Percentiles rank a stretch among this genome's conserved stretches.
phyloP scores from a whole-genome alignment of 2,329 filamentous ascomycete species.

The Pestalotiopsis fici region DNA sequence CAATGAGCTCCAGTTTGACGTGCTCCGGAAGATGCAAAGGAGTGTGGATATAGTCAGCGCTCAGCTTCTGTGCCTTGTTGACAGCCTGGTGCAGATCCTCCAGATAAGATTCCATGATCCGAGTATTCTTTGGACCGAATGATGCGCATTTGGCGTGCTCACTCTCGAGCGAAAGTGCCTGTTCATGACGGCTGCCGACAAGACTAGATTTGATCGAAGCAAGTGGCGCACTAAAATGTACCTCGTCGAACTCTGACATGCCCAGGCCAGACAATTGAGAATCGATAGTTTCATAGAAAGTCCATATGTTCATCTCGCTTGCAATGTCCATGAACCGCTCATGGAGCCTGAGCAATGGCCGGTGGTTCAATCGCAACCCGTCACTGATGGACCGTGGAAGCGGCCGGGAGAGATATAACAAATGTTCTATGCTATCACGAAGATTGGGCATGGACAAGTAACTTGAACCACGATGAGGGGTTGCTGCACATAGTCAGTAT shows the following conservation, averaged over 20 bases:
- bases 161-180: constrained; percentile 53
- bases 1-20: constrained; percentile 58
- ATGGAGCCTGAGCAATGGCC: constrained; percentile 48
- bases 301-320: constrained; percentile 62
- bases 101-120: constrained; percentile 45
- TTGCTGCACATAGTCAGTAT: constrained; percentile 39
- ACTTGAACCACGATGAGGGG: constrained; percentile 64
- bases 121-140: constrained; percentile 50
- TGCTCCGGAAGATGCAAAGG: constrained; percentile 51
- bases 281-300: constrained; percentile 64
- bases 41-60: constrained; percentile 37
- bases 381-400: constrained; percentile 52
- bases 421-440: constrained; percentile 51
- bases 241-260: constrained; percentile 36
- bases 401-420: constrained; percentile 52
- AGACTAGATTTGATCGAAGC: constrained; percentile 59
- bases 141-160: constrained; percentile 57
- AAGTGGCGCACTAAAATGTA: constrained; percentile 61
- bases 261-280: constrained; percentile 52
- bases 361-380: constrained; percentile 51
- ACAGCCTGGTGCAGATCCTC: constrained; percentile 36
- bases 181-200: constrained; percentile 51
- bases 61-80: constrained; percentile 36
- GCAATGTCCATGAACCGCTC: constrained; percentile 58
- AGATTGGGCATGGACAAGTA: constrained; percentile 61